Evolutionary conservation across 2,329 filamentous ascomycete species (phyloP).

Genomic region (Colletotrichum coccodes): DNA sequence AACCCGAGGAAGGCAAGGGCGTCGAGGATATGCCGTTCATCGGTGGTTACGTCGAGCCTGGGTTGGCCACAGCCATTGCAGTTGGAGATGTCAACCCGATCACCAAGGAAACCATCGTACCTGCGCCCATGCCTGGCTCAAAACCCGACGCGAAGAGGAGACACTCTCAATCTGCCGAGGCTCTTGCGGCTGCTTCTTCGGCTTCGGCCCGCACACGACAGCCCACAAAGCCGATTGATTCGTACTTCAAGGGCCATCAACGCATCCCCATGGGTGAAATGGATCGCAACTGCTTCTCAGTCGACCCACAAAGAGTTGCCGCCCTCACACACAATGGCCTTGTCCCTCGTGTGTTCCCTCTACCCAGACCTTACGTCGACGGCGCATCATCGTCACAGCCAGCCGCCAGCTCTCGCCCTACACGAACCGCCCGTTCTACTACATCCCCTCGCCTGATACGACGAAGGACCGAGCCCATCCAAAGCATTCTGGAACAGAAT

Average conservation of each 20-base stretch:
- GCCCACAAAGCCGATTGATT: slow-evolving; percentile 60
- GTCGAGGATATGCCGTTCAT: slow-evolving; percentile 83
- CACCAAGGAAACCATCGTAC: slow-evolving; percentile 75
- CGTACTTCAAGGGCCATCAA: slow-evolving; percentile 61
- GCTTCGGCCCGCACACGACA: slow-evolving; percentile 37
- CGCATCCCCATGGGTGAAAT: slow-evolving; percentile 71
- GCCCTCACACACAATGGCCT: slow-evolving; percentile 59
- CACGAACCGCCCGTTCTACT: slow-evolving; percentile 35
- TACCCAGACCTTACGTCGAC: slow-evolving; percentile 67
- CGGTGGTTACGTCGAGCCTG: slow-evolving; percentile 75
- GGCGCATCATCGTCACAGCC: slow-evolving; percentile 36
- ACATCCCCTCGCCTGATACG: slow-evolving; percentile 55
- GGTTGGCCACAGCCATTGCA: slow-evolving; percentile 79
- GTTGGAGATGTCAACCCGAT: slow-evolving; percentile 88
- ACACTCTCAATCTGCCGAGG: slow-evolving; percentile 46
- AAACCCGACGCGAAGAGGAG: slow-evolving; percentile 55
- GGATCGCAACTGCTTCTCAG: slow-evolving; percentile 69
- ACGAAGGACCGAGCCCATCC: slow-evolving; percentile 63
- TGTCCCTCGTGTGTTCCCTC: slow-evolving; percentile 66
- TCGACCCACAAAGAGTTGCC: slow-evolving; percentile 60
- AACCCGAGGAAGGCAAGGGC: slow-evolving; percentile 70
- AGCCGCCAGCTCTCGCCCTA: slow-evolving; percentile 34
- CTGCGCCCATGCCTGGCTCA: slow-evolving; percentile 51
- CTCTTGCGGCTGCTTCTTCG: slow-evolving; percentile 34
- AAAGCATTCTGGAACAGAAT: slow-evolving; percentile 49